Evolutionary conservation across 768 basidiomycete species (phyloP).

Genomic region (Suillus subalutaceus): DNA sequence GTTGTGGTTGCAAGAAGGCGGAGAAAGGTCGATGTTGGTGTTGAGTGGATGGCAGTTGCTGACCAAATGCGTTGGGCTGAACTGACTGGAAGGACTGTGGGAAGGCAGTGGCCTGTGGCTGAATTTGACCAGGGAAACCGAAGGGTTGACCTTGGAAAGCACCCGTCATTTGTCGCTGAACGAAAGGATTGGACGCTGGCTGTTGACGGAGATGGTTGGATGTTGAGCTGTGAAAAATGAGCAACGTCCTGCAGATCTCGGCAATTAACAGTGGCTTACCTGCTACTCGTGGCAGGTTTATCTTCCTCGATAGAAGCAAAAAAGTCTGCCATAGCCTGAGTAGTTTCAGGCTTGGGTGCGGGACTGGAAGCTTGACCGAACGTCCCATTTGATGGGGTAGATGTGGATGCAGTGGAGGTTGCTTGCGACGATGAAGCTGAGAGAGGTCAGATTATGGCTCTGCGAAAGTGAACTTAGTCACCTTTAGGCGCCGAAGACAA

Average conservation of each 20-base stretch:
- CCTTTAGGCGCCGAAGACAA: constrained; percentile 20
- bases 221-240: constrained; percentile 44
- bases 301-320: constrained; percentile 86
- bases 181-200: constrained; percentile 76
- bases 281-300: constrained; percentile 65
- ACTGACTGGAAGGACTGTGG: constrained; percentile 41
- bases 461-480: constrained; percentile 20
- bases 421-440: constrained; percentile 21
- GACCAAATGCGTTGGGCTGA: constrained; percentile 26
- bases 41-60: constrained; percentile 38
- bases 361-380: constrained; percentile 26
- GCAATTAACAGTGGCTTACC: constrained; percentile 31
- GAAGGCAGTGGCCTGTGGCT: constrained; percentile 63
- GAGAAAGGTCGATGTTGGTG: constrained; percentile 57
- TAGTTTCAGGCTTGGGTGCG: constrained; percentile 37
- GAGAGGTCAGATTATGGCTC: constrained; percentile 1
- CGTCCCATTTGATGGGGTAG: constrained; percentile 26
- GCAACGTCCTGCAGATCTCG: constrained; percentile 2
- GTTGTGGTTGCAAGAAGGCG: constrained; percentile 57
- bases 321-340: constrained; percentile 75
- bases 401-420: constrained; percentile 20
- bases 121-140: constrained; percentile 40
- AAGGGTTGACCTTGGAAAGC: constrained; percentile 49
- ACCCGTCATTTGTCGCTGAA: constrained; percentile 56
- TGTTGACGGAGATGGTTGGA: constrained; percentile 59